Base-by-base conservation (phyloP, 306 rosid species). In the Pueraria montana region DNA sequence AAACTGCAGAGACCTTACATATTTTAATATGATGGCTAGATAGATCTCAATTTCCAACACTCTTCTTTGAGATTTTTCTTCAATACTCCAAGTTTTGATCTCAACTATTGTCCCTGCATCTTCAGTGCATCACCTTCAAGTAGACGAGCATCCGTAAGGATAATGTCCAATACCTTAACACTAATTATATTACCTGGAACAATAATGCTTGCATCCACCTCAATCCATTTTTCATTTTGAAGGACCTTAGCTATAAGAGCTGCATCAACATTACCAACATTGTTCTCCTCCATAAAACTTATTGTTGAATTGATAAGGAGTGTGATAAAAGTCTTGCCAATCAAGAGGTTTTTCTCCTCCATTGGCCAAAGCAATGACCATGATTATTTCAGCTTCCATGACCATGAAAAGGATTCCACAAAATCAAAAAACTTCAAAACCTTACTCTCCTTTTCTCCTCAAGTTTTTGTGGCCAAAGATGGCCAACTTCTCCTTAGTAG, bases 351-450 rank as follows among this genome's bases (percentile, higher is more conserved):
- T 88, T 63, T 90, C 97, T 72, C 94, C 94, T 83, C 98, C 98
- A 80, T 94, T 94, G 73, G 98, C 98, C n/a, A 94, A 87, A 42
- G 93, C 94, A 86, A 94, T 91, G 49, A 96, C 96, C 96, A 93
- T 93, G 55, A 93, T 91, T 50, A 94, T 96, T 70, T 96, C 97
- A 85, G 94, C 92, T 93, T 93, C 97, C 97, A 93, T 93, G 80
- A 93, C 97, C 97, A 93, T 61, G 97, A 91, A 93, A 89, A 90
- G 97, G 97, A 81, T 93, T 93, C 97, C 97, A 93, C 97, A 93
- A 72, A 93, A 93, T 65, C 97, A 78, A 93, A 68, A 78, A 93
- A 93, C 91, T 93, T 93, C 79, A 93, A 66, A 61, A 93, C 1
- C 87, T 93, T 93, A 80, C 92, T 90, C 76, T 93, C 97, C 97